These are phyloP conservation scores for Mercurialis annua DNA, from an alignment of 345 rosid species.

Conservation along the genomic window DNA sequence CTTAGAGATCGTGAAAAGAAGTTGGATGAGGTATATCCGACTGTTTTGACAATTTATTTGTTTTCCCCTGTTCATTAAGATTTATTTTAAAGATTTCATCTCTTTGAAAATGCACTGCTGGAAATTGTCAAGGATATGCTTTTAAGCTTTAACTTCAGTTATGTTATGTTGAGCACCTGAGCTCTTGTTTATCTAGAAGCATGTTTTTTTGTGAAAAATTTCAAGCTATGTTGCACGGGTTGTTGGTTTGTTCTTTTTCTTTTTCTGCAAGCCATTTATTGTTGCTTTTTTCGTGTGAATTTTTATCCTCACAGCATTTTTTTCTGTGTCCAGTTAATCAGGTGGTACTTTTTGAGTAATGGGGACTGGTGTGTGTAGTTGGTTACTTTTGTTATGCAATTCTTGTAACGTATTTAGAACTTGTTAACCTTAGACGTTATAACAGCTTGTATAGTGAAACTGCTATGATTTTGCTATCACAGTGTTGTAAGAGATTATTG, in stretches of 20 bases:
- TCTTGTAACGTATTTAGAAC: background rate
- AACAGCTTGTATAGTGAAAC: background rate
- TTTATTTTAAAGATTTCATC: background rate
- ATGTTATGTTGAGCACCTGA: background rate
- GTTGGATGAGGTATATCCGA: slow-evolving; percentile 79
- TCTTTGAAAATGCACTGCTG: background rate
- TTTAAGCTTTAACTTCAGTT: too few relatives aligned
- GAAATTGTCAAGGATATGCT: background rate
- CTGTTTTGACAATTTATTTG: background rate
- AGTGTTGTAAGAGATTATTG: slow-evolving; percentile 1
- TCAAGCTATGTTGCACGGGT: background rate
- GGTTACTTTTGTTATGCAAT: background rate
- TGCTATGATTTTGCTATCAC: background rate
- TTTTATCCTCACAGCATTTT: too few relatives aligned
- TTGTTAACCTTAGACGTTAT: slow-evolving; percentile 2
- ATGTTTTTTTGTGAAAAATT: background rate
- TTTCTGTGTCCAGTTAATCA: too few relatives aligned
- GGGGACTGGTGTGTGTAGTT: background rate
- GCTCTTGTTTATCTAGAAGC: background rate
- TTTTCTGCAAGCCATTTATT: background rate
- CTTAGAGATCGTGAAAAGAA: slow-evolving; percentile 94
- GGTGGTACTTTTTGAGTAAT: background rate
- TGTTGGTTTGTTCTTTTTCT: background rate
- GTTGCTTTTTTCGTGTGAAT: background rate
- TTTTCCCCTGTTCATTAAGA: background rate